Evolutionary conservation across 2,329 filamentous ascomycete species (phyloP), one percentile per base, ranked within the genome.

Genomic region (Cladosporium austrohemisphaericum): DNA sequence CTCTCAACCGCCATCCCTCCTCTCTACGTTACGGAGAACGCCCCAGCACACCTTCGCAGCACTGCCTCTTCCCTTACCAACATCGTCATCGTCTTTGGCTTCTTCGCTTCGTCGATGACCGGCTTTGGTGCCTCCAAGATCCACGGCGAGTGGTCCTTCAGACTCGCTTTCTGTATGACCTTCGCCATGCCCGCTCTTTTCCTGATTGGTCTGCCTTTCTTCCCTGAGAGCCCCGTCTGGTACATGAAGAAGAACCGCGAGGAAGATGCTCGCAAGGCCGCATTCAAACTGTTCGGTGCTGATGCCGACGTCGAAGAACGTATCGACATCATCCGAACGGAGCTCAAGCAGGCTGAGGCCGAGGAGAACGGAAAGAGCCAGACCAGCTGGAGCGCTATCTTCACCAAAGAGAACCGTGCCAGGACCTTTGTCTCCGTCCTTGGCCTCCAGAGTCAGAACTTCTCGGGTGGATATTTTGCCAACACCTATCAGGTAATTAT

Each of bases 191-290:
- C 60, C 14, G 53, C 52, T 11, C 18, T 57, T 1, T 60, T 60
- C 28, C 44, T 53, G 16, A 44, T 57, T 23, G 58, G 55, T 16
- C 51, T 60, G 10, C 58, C 58, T 5, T 61, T 62, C 47, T 84
- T 95, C 78, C 89, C 90, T 0, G 91, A 96, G 68, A 94, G 87
- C 11, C 91, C 91, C 26, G 77, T 91, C 18, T 95, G 88, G 85
- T 76, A 95, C 23, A 85, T 94, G 26, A 85, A 84, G 63, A 80
- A 78, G 4, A 84, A 83, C 2, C 74, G 76, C 38, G 75, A 76
- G 3, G 71, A 70, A 2, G 77, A 80, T 52, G 91, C 90, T 4
- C 78, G 77, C 37, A 55, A 55, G 40, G 55, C 58, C n/a, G 47
- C 57, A 23, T 11, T 58, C 25, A 54, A 50, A 28, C 55, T 60